Conservation (phyloP, 345 rosid genomes). For the Fremontodendron californicum region DNA sequence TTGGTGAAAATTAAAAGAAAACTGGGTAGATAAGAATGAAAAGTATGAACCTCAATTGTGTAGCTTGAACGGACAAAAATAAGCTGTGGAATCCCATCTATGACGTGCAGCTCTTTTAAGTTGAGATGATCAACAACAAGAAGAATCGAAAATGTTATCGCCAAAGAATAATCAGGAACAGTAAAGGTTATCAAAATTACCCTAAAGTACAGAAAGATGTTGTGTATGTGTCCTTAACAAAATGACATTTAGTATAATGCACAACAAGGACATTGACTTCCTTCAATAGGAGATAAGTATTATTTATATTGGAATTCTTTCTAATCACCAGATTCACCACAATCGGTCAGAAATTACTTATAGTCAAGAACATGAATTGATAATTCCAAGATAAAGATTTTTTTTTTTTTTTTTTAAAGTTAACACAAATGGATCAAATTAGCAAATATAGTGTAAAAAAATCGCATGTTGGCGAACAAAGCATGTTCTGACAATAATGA, state of each 20-base stretch:
- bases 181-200: neutral
- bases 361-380: neutral
- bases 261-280: neutral
- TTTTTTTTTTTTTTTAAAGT: too few species aligned
- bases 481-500: neutral
- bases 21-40: neutral
- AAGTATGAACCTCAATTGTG: conserved; percentile 70
- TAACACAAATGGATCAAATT: neutral
- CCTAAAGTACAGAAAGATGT: neutral
- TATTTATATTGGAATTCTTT: neutral
- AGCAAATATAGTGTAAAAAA: neutral
- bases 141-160: conserved; percentile 5
- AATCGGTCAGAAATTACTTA: neutral
- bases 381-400: neutral
- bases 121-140: conserved; percentile 19
- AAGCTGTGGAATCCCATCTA: conserved; percentile 93
- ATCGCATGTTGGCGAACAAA: neutral
- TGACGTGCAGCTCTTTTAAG: conserved; percentile 78
- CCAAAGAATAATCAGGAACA: conserved; percentile 8
- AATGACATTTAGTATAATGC: neutral
- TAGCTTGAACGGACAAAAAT: conserved; percentile 87
- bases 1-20: neutral
- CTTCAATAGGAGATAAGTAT: neutral
- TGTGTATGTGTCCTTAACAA: neutral
- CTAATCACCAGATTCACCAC: too few species aligned